Evolutionary conservation across 192 early-diverging fungal genomes (phyloP).

Genomic region (Chytriomyces hyalinus): DNA sequence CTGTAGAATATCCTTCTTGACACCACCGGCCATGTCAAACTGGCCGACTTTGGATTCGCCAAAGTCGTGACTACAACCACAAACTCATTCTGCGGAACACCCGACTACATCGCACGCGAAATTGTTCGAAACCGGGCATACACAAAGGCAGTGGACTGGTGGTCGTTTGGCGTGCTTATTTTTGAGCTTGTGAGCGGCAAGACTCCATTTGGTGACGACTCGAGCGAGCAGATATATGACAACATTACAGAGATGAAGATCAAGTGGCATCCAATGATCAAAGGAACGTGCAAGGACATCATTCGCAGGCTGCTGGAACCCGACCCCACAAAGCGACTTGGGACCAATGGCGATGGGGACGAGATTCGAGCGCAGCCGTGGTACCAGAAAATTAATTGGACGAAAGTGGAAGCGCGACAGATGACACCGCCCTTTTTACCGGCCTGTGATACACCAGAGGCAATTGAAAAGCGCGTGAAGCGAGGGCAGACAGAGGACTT

Average conservation of each 20-base stretch:
- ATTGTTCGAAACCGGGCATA: constrained; percentile 79
- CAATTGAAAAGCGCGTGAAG: constrained; percentile 43
- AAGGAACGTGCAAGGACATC: constrained; percentile 43
- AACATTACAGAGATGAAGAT: constrained; percentile 51
- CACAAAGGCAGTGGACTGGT: constrained; percentile 96
- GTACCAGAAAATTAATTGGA: constrained; percentile 71
- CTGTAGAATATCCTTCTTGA: constrained; percentile 87
- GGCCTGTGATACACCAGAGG: constrained; percentile 43
- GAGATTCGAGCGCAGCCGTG: constrained; percentile 71
- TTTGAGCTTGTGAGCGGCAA: constrained; percentile 76
- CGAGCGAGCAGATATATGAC: constrained; percentile 51
- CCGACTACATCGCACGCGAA: constrained; percentile 95
- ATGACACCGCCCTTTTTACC: constrained; percentile 48
- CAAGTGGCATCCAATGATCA: constrained; percentile 49
- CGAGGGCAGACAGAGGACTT: constrained; percentile 41
- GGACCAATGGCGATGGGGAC: constrained; percentile 43
- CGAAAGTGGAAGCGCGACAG: constrained; percentile 44
- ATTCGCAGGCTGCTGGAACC: constrained; percentile 40
- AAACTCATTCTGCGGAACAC: constrained; percentile 95
- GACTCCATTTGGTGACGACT: constrained; percentile 82
- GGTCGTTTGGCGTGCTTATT: constrained; percentile 94
- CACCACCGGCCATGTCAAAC: constrained; percentile 90
- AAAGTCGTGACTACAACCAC: constrained; percentile 91
- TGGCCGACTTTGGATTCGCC: constrained; percentile 95
- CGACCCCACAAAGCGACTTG: constrained; percentile 47